Evolutionary conservation across 768 basidiomycete species (phyloP).

Genomic region (Lactarius evosmus): DNA sequence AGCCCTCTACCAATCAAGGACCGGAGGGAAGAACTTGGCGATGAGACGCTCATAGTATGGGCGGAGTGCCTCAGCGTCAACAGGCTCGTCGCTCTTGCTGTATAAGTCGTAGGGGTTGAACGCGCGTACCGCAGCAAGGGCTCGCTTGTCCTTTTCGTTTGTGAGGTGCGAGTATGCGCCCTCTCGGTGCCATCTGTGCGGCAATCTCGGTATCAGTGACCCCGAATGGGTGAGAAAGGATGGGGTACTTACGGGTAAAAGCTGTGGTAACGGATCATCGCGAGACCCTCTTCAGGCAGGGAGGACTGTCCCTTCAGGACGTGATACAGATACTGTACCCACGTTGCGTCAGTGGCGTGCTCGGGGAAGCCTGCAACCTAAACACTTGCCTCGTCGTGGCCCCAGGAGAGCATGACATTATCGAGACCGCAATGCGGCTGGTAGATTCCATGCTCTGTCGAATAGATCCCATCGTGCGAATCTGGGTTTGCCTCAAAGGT

Average conservation of each 20-base stretch:
- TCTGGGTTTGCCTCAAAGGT: conserved; percentile 78
- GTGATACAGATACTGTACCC: conserved; percentile 70
- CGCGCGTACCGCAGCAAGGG: conserved; percentile 70
- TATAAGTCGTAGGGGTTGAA: conserved; percentile 97
- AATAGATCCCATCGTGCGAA: conserved; percentile 58
- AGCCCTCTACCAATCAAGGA: conserved; percentile 67
- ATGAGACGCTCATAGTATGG: conserved; percentile 86
- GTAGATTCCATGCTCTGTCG: conserved; percentile 73
- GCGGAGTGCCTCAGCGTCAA: conserved; percentile 57
- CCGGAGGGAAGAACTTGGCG: conserved; percentile 78
- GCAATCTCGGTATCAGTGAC: conserved; percentile 1
- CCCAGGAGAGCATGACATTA: conserved; percentile 87
- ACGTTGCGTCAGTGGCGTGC: background rate
- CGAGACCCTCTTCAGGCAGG: conserved; percentile 76
- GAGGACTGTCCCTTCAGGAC: conserved; percentile 79
- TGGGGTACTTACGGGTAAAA: conserved; percentile 70
- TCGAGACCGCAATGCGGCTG: conserved; percentile 76
- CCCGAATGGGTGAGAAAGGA: background rate
- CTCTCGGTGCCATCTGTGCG: conserved; percentile 79
- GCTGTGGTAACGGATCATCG: conserved; percentile 93
- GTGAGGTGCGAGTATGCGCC: conserved; percentile 78
- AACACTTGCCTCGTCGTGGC: conserved; percentile 76
- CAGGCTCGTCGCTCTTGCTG: conserved; percentile 77
- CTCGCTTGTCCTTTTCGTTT: conserved; percentile 61
- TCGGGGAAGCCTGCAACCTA: conserved; percentile 19